These are phyloP conservation scores for Cystobasidium onofrii DNA, from an alignment of 768 basidiomycete species.

Conservation along the genomic window DNA sequence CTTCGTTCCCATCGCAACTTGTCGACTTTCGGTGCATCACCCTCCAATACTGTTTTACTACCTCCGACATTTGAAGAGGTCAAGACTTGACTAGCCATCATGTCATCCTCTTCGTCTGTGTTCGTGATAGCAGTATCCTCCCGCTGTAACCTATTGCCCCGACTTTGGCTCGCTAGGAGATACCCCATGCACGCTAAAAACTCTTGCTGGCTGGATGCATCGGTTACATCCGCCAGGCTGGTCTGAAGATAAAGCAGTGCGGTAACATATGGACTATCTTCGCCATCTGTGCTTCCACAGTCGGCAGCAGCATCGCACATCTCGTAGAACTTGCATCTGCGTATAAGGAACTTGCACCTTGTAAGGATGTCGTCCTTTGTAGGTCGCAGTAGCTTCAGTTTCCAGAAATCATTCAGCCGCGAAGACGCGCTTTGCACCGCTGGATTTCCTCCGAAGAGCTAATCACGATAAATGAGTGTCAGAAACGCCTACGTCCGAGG, in stretches of 20 bases:
- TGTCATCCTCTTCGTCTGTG: slow-evolving; percentile 10
- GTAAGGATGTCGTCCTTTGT: slow-evolving; percentile 36
- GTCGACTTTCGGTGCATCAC: not conserved
- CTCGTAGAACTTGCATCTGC: slow-evolving; percentile 36
- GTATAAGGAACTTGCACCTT: slow-evolving; percentile 37
- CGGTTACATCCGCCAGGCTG: slow-evolving; percentile 36
- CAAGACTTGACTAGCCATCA: not conserved
- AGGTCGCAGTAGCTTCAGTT: slow-evolving; percentile 25
- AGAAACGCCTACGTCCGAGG: not conserved
- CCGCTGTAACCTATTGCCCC: not conserved
- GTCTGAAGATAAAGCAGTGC: slow-evolving; percentile 41
- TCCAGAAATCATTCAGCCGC: slow-evolving; percentile 32
- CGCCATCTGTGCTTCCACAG: not conserved
- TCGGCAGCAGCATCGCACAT: not conserved
- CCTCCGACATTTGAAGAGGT: not conserved
- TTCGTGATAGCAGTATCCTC: not conserved
- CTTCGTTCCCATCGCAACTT: slow-evolving; percentile 21
- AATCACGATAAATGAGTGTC: not conserved
- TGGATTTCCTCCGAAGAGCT: slow-evolving; percentile 34
- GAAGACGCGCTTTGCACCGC: not conserved
- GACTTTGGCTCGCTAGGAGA: slow-evolving; percentile 34
- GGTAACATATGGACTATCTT: slow-evolving; percentile 24
- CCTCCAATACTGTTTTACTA: not conserved
- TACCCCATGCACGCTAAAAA: slow-evolving; percentile 40
- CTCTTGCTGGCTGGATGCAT: slow-evolving; percentile 34